Base-by-base conservation (phyloP, 257 asterid species). In the Lithospermum erythrorhizon region DNA sequence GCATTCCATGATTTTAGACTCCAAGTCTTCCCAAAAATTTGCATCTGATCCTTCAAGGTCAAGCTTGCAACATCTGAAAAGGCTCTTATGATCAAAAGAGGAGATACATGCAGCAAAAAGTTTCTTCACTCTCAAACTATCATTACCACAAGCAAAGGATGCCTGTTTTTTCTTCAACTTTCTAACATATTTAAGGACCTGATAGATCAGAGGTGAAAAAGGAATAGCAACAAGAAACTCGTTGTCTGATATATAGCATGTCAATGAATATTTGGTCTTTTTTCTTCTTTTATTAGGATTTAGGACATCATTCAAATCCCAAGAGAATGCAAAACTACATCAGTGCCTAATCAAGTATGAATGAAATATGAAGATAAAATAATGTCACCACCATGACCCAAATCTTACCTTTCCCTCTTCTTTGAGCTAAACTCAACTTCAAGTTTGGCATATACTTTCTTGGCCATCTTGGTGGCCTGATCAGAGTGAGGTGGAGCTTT, bases 371-470 rank as follows among this genome's bases (percentile, higher is more conserved):
- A 9, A n/a, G 15, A 52, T 19, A 53, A 53, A 6, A 53, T 30
- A 48, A 59, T 58, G 59, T 45, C 49, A 55, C 20, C 47, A 63
- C 57, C 59, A 32, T 25, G 27, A 68, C 55, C 61, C 37, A 53
- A 61, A 57, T 59, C 68, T 61, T 73, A 93, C 99, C 96, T 84
- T 80, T 93, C 99, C 81, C 96, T 85, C 79, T 89, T 93, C 84
- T 93, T 93, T 55, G 97, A 73, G 82, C 85, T 89, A 79, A 93
- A 93, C 76, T 93, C 99, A 69, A 85, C 97, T 83, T 93, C 97
- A 78, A 93, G 69, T 82, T 73, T 89, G 60, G 94, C 91, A 72
- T 84, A 89, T 53, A 93, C 97, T 73, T 84, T 93, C 76, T 93
- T 93, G 14, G 96, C 95, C 96, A 84, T 84, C 79, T 93, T 93